phyloP scores from a whole-genome alignment of 768 basidiomycete genomes.

The Boletus subcaerulescens region DNA sequence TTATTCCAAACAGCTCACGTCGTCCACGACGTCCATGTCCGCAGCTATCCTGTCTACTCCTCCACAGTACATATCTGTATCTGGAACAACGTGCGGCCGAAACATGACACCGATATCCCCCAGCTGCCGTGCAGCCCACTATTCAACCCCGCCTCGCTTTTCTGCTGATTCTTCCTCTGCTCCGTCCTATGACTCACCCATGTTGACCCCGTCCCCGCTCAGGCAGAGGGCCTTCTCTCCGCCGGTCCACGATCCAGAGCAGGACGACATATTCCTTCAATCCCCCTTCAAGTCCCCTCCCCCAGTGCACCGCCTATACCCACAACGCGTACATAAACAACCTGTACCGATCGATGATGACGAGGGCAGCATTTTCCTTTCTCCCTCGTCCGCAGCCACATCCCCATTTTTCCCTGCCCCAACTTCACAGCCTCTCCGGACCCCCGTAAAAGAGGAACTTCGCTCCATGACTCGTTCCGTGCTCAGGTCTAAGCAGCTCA shows the following conservation, averaged over 20 bases:
- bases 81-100: constrained; percentile 30
- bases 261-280: constrained; percentile 52
- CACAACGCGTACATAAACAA: constrained; percentile 39
- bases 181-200: constrained; percentile 49
- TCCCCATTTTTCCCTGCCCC: constrained; percentile 44
- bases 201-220: constrained; percentile 65
- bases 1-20: constrained; percentile 11
- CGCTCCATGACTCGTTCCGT: constrained; percentile 40
- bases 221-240: constrained; percentile 42
- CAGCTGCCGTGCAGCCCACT: constrained; percentile 30
- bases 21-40: constrained; percentile 21
- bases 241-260: constrained; percentile 28
- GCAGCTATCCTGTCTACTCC: constrained; percentile 31
- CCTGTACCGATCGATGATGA: constrained; percentile 45
- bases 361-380: constrained; percentile 57
- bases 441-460: constrained; percentile 55
- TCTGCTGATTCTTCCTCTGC: constrained; percentile 18
- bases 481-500: constrained; percentile 35
- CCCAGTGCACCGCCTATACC: constrained; percentile 41
- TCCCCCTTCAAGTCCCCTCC: constrained; percentile 50
- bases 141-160: constrained; percentile 35
- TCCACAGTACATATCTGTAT: constrained; percentile 35
- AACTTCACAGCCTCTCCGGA: constrained; percentile 51
- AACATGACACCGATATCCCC: constrained; percentile 33
- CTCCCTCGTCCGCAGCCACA: constrained; percentile 40